Base-by-base conservation (phyloP, 352 stramenopile species). In the Pythium aphanidermatum region DNA sequence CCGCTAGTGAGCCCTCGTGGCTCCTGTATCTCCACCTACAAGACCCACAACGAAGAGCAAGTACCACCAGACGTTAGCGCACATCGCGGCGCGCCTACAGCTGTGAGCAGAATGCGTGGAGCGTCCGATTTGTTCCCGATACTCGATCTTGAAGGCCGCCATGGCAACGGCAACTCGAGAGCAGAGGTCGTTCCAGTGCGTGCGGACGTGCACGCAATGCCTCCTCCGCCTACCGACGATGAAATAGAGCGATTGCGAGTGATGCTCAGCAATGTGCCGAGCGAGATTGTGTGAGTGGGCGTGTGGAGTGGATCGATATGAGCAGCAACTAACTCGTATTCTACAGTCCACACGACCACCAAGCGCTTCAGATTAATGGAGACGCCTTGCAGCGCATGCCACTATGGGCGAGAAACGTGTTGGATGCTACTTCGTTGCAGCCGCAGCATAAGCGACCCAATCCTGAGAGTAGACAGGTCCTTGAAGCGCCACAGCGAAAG, bases 321-420 rank as follows among this genome's bases (percentile, higher is more conserved):
- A 43, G 12, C n/a, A n/a, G n/a, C n/a, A n/a, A n/a, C n/a, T n/a
- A n/a, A n/a, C n/a, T n/a, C n/a, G n/a, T n/a, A n/a, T n/a, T n/a
- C n/a, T 34, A 31, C 21, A 56, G 44, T 27, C 46, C 46, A 34
- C 41, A 36, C n/a, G 46, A 4, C 24, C 27, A 52, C 11, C 12
- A 28, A 25, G 27, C 10, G 4, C 28, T 32, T 16, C 5, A 17
- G 10, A 31, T 31, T 3, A 29, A 19, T 7, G 19, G 1, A 5
- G 40, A 53, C 12, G 14, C 9, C 8, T 21, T 38, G 11, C 10
- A 17, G 14, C 14, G 14, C 0, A 33, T 89, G 17, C 77, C 74
- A 12, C 60, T 58, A 4, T 89, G 77, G 77, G 70, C 69, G 11
- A 65, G 82, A 34, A 54, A 55, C 26, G 65, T 87, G 19, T 47